Evolutionary conservation across 2,329 filamentous ascomycete genomes (phyloP).

Genomic region (Alternaria novae-zelandiae): DNA sequence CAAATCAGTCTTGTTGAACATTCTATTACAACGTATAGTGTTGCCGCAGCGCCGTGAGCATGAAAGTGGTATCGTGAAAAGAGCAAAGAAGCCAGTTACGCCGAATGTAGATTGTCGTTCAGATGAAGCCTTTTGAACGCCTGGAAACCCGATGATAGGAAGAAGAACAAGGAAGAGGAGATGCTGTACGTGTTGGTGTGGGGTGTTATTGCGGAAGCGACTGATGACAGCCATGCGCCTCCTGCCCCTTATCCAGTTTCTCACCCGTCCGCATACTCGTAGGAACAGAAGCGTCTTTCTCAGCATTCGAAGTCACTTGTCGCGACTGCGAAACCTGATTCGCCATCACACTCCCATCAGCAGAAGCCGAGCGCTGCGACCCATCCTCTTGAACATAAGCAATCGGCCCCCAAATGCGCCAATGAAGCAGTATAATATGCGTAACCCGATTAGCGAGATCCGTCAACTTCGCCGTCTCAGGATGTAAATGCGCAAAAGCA

Average conservation of each 20-base stretch:
- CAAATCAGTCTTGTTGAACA: too few species aligned
- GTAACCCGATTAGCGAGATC: slow-evolving; percentile 79
- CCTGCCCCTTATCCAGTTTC: not conserved
- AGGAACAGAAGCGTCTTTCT: not conserved
- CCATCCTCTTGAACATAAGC: slow-evolving; percentile 62
- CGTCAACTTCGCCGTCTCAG: slow-evolving; percentile 52
- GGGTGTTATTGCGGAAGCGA: slow-evolving; percentile 1
- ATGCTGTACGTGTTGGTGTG: not conserved
- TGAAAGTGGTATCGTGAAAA: not conserved
- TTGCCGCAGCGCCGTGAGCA: not conserved
- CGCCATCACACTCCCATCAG: not conserved
- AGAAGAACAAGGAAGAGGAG: not conserved
- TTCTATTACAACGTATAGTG: slow-evolving; percentile 1
- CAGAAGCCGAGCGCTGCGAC: not conserved
- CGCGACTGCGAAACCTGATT: not conserved
- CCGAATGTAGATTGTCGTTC: not conserved
- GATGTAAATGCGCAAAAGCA: slow-evolving; percentile 14
- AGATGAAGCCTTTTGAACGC: not conserved
- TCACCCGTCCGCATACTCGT: not conserved
- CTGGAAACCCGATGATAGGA: accelerated
- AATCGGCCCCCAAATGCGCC: slow-evolving; percentile 83
- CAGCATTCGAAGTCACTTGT: not conserved
- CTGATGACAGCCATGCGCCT: not conserved
- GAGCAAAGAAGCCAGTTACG: not conserved
- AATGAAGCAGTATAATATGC: slow-evolving; percentile 85